Conservation (phyloP, 192 early-diverging fungal species). For the Pilobolus umbonatus region DNA sequence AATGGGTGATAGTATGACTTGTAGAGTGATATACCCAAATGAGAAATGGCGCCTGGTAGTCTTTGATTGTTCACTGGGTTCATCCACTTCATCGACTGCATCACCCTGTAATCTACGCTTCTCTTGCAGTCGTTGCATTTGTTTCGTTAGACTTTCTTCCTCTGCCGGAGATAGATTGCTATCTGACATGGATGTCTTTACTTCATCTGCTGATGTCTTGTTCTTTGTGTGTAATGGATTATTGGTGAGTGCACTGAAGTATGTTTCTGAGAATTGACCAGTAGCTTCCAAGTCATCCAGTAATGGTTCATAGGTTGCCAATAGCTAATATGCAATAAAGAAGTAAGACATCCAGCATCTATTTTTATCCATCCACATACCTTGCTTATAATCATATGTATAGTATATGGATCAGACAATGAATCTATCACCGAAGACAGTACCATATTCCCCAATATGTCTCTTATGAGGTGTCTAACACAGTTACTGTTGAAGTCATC, state of each 20-base stretch:
- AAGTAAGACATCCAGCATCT: neutral
- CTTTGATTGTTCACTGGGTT: neutral
- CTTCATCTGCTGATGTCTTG: neutral
- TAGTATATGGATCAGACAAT: constrained; percentile 45
- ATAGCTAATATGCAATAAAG: constrained; percentile 10
- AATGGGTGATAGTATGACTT: constrained; percentile 26
- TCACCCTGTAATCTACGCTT: constrained; percentile 13
- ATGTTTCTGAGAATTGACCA: constrained; percentile 17
- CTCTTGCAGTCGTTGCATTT: constrained; percentile 18
- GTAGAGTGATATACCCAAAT: constrained; percentile 32
- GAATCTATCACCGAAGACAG: constrained; percentile 37
- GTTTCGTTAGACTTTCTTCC: constrained; percentile 1
- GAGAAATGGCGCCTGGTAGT: constrained; percentile 14
- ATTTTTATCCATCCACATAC: constrained; percentile 19
- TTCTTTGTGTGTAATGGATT: neutral
- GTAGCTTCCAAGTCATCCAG: constrained; percentile 22
- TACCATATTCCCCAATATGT: constrained; percentile 42
- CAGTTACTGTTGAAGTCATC: constrained; percentile 41
- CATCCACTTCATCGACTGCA: neutral
- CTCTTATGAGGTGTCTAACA: constrained; percentile 41
- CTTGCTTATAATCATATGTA: constrained; percentile 48
- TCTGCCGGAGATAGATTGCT: neutral
- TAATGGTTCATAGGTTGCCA: constrained; percentile 8
- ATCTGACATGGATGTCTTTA: neutral
- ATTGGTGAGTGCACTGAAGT: constrained; percentile 16